A percentile compares a stretch with the other conserved stretches of the same genome.
phyloP scores from a whole-genome alignment of 23 red algal species.

The Gracilariopsis chorda region DNA sequence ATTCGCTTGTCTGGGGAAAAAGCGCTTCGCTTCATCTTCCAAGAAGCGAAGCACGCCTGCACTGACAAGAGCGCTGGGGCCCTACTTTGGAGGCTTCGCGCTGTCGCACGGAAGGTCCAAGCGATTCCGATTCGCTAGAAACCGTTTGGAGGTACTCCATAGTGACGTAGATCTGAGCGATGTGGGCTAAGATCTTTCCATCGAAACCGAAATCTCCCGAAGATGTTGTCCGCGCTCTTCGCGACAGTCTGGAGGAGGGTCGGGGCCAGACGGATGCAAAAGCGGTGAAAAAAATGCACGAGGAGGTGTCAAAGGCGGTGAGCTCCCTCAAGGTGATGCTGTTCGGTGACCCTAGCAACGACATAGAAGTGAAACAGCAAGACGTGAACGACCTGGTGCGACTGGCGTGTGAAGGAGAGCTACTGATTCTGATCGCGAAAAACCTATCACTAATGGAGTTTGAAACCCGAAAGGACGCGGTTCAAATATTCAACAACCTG shows the following conservation, averaged over 20 bases:
- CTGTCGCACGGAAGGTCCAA: too few species aligned
- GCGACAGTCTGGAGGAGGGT: slow-evolving; percentile 56
- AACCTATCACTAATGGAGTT: slow-evolving; percentile 87
- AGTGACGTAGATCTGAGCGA: not conserved
- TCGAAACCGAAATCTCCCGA: slow-evolving; percentile 56
- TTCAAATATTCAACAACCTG: slow-evolving; percentile 95
- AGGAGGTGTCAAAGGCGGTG: slow-evolving; percentile 57
- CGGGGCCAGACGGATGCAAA: slow-evolving; percentile 8
- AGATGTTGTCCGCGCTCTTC: slow-evolving; percentile 53
- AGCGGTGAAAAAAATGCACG: slow-evolving; percentile 44
- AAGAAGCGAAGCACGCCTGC: too few species aligned
- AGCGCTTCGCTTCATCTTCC: too few species aligned
- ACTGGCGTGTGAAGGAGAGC: slow-evolving; percentile 65
- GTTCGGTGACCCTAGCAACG: slow-evolving; percentile 54
- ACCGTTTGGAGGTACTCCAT: too few species aligned
- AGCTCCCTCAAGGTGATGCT: slow-evolving; percentile 57
- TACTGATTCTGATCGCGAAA: slow-evolving; percentile 65
- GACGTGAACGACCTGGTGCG: slow-evolving; percentile 56
- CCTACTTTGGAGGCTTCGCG: too few species aligned
- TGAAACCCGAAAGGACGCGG: slow-evolving; percentile 95
- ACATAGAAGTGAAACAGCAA: slow-evolving; percentile 52
- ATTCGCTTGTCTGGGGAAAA: too few species aligned
- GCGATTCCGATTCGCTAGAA: too few species aligned
- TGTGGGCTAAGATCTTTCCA: slow-evolving; percentile 64
- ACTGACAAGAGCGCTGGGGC: too few species aligned